Evolutionary conservation across 768 basidiomycete species (phyloP), one percentile per base, ranked within the genome.

Genomic region (Artomyces pyxidatus): DNA sequence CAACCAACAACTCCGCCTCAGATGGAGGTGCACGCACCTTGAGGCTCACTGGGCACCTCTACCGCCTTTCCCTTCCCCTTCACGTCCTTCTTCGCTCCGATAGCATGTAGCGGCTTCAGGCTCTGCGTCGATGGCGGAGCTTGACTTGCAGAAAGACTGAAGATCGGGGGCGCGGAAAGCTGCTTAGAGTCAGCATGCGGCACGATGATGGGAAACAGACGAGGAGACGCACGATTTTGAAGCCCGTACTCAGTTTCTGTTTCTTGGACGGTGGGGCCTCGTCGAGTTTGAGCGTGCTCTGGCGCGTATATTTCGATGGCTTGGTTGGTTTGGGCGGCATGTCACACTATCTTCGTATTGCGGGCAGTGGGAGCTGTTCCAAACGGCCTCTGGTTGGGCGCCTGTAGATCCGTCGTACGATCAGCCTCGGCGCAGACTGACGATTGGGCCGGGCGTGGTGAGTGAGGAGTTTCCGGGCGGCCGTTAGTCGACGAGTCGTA

Each of bases 21-120:
- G 11, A 21, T 22, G 16, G 6, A 26, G 29, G 35, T 25, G 29
- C 45, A 37, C 22, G 37, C 37, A 16, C 40, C 19, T 29, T 3
- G 8, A n/a, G 2, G 9, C 25, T 10, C 7, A 37, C 16, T 27
- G 26, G 19, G 25, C 26, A 30, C 38, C 14, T 37, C 56, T 42
- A 25, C 49, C 40, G 55, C 55, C 37, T 58, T 63, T 38, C 53
- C 55, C 42, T 63, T 64, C 25, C 61, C 59, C 28, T 62, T 61
- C 30, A 26, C 29, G 19, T 55, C 52, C 44, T 42, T 54, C 45
- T 37, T 10, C n/a, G 27, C 12, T 17, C 32, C 45, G 35, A 17
- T 6, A 37, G 47, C 37, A 19, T 9, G 16, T 17, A 12, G 16
- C 16, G 26, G 5, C 9, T 9, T 26, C 39, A 7, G 9, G 26